Base-by-base conservation (phyloP, 352 stramenopile genomes). In the Phytophthora citricola region DNA sequence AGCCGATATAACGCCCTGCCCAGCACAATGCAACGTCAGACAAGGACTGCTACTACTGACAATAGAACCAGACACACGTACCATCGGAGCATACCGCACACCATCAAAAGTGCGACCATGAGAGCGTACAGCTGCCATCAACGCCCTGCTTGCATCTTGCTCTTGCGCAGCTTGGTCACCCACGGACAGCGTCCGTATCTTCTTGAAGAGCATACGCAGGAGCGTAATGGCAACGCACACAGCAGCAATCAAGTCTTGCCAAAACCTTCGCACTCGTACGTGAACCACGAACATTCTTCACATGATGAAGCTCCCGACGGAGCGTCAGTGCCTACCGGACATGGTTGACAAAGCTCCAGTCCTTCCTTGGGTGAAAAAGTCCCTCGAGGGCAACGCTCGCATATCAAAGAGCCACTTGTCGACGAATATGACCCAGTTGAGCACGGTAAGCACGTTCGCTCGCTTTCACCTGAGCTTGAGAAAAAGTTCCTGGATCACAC, bases 191-290 rank as follows among this genome's bases (percentile, higher is more conserved):
- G 55, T 65, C 14, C 65, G 79, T 4, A 71, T 51, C 27, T 79
- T 81, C 20, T 48, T 52, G 61, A 65, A 85, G 5, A 78, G 10
- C 22, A 59, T 71, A 14, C 55, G 44, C 22, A 65, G 38, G 39
- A 74, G 40, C 47, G 41, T 63, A 22, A 26, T 9, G n/a, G 24
- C 53, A 46, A 79, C 44, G 22, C 68, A 67, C 12, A 65, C 20
- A 2, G 73, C 71, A 27, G 79, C 17, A 3, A 78, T 4, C 9
- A 92, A 57, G 43, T 90, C 69, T 47, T 75, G 62, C 73, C 71
- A 89, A 56, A 92, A n/a, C 74, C 76, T 39, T 74, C 54, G 53
- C 81, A 91, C 24, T 56, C 69, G 31, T 78, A 78, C 20, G 74
- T 81, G 41, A 85, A 84, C 63, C 77, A 91, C 32, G 52, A 69